Conservation (phyloP, 495 filamentous ascomycete species). For the Penicillium coffeae region DNA sequence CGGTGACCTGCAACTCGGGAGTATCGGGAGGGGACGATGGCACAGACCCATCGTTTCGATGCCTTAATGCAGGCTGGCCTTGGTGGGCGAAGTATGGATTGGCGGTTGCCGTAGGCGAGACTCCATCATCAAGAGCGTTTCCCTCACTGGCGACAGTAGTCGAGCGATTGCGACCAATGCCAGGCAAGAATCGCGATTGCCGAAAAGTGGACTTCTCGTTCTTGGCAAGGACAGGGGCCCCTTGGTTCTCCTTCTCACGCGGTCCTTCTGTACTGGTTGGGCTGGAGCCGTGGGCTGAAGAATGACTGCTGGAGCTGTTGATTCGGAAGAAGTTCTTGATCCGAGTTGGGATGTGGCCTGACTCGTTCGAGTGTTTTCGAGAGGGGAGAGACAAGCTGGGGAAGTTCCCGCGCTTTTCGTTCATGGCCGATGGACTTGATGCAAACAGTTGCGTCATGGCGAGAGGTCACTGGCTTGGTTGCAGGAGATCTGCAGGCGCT, state of each 20-base stretch:
- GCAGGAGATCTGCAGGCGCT: constrained; percentile 2
- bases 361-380: constrained; percentile 49
- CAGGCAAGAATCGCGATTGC: constrained; percentile 79
- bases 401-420: constrained; percentile 47
- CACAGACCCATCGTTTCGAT: constrained; percentile 93
- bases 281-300: constrained; percentile 39
- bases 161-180: constrained; percentile 72
- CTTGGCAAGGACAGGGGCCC: constrained; percentile 31
- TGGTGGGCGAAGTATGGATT: constrained; percentile 98
- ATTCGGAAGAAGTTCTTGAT: constrained; percentile 99
- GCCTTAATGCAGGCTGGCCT: constrained; percentile 84
- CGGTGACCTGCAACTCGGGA: constrained; percentile 69
- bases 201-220: constrained; percentile 66
- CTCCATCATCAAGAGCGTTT: constrained; percentile 78
- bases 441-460: constrained; percentile 48
- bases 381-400: constrained; percentile 41
- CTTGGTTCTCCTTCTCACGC: constrained; percentile 28
- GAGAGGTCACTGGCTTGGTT: not conserved
- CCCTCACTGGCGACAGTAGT: constrained; percentile 92
- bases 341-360: constrained; percentile 74
- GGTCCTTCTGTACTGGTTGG: constrained; percentile 40
- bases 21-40: constrained; percentile 95
- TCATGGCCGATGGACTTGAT: constrained; percentile 39
- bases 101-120: constrained; percentile 89
- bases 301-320: constrained; percentile 62